A percentile compares a stretch with the other conserved stretches of the same genome.
Conservation (phyloP, 2,329 filamentous ascomycete genomes). For the Pseudonectria foliicola region DNA sequence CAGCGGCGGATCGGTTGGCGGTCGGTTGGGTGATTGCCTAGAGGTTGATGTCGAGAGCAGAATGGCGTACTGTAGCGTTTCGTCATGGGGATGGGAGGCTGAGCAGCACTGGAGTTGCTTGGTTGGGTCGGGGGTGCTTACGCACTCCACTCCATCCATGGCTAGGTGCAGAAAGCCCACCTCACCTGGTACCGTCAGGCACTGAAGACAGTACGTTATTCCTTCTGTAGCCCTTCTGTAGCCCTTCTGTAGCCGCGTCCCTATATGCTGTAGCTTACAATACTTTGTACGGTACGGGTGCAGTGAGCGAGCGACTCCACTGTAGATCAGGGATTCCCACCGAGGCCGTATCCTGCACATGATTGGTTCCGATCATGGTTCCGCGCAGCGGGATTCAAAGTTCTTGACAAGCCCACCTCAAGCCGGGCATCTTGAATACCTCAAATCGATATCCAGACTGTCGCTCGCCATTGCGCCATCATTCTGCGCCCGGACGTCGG, state of each 20-base stretch:
- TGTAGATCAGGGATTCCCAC: slow-evolving; percentile 4
- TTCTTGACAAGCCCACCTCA: not conserved
- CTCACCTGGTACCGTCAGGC: slow-evolving; percentile 6
- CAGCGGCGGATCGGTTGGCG: not conserved
- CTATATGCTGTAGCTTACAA: too few relatives aligned
- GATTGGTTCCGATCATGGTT: not conserved
- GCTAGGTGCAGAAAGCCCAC: not conserved
- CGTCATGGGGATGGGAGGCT: slow-evolving; percentile 22
- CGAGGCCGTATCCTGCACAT: too few relatives aligned
- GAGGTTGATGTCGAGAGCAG: not conserved
- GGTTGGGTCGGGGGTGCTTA: slow-evolving; percentile 14
- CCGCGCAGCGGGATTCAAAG: too few relatives aligned
- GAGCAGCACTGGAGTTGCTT: slow-evolving; percentile 19
- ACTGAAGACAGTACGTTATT: too few relatives aligned
- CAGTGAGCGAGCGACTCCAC: slow-evolving; percentile 1
- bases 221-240: too few relatives aligned
- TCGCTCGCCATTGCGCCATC: too few relatives aligned
- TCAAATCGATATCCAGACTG: too few relatives aligned
- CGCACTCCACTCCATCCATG: not conserved
- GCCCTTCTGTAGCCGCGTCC: too few relatives aligned
- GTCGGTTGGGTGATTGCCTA: not conserved
- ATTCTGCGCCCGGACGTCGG: not conserved
- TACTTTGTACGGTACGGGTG: too few relatives aligned
- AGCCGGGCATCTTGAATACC: too few relatives aligned
- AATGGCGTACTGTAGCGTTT: slow-evolving; percentile 15